phyloP scores from a whole-genome alignment of 179 eudicot genomes.

The Silene coronaria region DNA sequence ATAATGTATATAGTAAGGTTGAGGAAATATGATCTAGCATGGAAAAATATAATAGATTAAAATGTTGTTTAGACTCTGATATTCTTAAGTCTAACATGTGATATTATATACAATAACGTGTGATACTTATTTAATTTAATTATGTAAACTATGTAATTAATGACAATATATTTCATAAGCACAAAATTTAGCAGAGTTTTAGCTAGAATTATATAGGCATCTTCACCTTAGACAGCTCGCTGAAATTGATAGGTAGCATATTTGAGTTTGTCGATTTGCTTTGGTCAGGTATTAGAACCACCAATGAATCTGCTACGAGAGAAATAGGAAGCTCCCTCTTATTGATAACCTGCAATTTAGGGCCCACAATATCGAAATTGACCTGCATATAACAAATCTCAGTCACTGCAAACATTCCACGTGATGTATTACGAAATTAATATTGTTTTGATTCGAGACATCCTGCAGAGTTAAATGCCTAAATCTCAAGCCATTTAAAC shows the following conservation, averaged over 20 bases:
- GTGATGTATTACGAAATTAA: background rate
- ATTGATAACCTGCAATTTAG: slow-evolving; percentile 80
- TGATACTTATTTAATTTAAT: too few species aligned
- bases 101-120: too few species aligned
- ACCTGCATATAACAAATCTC: slow-evolving; percentile 40
- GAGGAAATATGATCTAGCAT: too few species aligned
- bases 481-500: background rate
- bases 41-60: too few species aligned
- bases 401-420: background rate
- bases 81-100: too few species aligned
- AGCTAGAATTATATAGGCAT: background rate
- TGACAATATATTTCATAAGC: too few species aligned
- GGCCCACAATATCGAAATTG: slow-evolving; percentile 92
- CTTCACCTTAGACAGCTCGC: slow-evolving; percentile 37
- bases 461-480: background rate
- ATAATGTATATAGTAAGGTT: too few species aligned
- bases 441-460: background rate
- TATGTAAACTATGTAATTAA: too few species aligned
- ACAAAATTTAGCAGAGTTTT: too few species aligned
- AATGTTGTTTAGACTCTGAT: too few species aligned
- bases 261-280: slow-evolving; percentile 45
- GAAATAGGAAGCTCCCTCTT: slow-evolving; percentile 53
- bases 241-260: slow-evolving; percentile 37
- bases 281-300: slow-evolving; percentile 64
- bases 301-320: slow-evolving; percentile 54